These are phyloP conservation scores for Luffa acutangula DNA, from an alignment of 306 rosid species.

Conservation along the genomic window DNA sequence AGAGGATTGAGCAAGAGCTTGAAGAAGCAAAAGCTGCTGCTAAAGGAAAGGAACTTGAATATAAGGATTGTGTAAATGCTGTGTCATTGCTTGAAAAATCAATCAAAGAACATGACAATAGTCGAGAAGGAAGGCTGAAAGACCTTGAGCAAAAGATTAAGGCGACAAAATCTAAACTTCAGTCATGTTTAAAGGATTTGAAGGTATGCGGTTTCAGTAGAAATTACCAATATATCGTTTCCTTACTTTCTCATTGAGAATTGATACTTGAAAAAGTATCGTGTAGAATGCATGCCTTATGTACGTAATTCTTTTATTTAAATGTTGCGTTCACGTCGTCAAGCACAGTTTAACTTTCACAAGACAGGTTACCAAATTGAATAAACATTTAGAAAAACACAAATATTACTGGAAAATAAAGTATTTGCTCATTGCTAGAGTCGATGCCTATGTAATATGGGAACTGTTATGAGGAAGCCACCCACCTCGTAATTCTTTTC, in stretches of 20 bases:
- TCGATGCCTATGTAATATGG: not conserved
- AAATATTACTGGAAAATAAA: not conserved
- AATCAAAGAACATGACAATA: slow-evolving; percentile 71
- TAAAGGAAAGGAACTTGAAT: slow-evolving; percentile 47
- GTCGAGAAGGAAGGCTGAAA: slow-evolving; percentile 67
- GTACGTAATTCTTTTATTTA: not conserved
- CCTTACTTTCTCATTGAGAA: not conserved
- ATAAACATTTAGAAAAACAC: not conserved
- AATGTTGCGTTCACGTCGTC: not conserved
- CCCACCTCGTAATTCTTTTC: not conserved
- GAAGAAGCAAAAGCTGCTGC: slow-evolving; percentile 59
- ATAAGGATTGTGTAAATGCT: slow-evolving; percentile 45
- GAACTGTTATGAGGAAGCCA: not conserved
- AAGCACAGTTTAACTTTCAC: not conserved
- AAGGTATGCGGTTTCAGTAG: slow-evolving; percentile 33
- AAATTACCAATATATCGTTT: not conserved
- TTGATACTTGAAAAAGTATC: not conserved
- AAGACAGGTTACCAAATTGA: not conserved
- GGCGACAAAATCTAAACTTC: slow-evolving; percentile 59
- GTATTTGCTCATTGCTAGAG: not conserved
- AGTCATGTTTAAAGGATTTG: slow-evolving; percentile 71
- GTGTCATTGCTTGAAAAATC: slow-evolving; percentile 72
- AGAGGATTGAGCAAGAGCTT: slow-evolving; percentile 77
- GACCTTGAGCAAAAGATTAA: slow-evolving; percentile 75
- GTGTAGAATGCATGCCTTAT: not conserved